These are phyloP conservation scores for Nymphaea colorata DNA, from an alignment of 164 flowering plant genomes.

Conservation along the genomic window DNA sequence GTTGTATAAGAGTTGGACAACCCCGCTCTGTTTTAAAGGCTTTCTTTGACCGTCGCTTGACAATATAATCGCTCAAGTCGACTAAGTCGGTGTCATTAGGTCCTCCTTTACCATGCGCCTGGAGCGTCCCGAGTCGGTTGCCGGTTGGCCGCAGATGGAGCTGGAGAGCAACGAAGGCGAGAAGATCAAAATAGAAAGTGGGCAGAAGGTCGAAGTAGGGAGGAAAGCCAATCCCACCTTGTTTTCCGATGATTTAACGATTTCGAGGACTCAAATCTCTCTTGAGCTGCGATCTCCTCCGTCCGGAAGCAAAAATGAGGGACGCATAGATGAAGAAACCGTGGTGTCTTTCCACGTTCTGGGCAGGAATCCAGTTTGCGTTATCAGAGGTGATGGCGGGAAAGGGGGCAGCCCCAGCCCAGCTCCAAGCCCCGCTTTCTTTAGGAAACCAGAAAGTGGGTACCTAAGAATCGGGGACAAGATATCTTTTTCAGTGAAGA, in stretches of 20 bases:
- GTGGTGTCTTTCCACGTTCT: constrained; percentile 40
- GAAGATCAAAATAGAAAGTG: constrained; percentile 15
- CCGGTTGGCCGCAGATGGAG: constrained; percentile 29
- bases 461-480: constrained; percentile 40
- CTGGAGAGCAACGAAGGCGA: constrained; percentile 42
- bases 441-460: constrained; percentile 39
- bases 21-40: no score
- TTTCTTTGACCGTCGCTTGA: no score
- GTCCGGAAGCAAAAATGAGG: not conserved
- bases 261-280: constrained; percentile 62
- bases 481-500: constrained; percentile 44
- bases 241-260: constrained; percentile 33
- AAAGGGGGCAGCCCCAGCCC: constrained; percentile 6
- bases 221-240: constrained; percentile 27
- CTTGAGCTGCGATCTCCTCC: constrained; percentile 11
- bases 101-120: no score
- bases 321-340: constrained; percentile 12
- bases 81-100: no score
- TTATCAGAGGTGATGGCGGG: constrained; percentile 9
- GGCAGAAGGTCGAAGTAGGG: constrained; percentile 30
- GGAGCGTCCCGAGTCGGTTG: no score
- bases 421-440: constrained; percentile 17
- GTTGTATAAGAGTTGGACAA: no score
- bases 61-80: no score
- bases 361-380: constrained; percentile 86